Evolutionary conservation across 805 yeast species (phyloP), one percentile per base, ranked within the genome.

Genomic region (Pichia heedii): DNA sequence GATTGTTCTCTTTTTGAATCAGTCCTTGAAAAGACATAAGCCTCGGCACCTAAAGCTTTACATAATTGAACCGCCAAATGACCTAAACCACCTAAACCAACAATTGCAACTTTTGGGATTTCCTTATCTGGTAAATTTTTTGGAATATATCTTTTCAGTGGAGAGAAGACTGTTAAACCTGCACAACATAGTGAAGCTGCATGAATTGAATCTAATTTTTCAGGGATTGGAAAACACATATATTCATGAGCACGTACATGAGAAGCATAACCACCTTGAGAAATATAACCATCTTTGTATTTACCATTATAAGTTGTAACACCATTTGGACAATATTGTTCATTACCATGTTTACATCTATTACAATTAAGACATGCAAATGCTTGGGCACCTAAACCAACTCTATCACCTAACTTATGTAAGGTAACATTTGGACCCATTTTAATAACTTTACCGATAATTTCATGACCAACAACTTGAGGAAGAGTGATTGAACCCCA

Each of bases 161-260:
- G 77, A 11, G 76, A 70, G 56, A 60, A 73, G 12, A 68, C 73
- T 5, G 77, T 73, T 46, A 71, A 58, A 41, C 77, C 77, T 29
- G 73, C 77, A 57, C 77, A 71, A 61, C 73, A 63, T 60, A 72
- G 56, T 7, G 77, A 74, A 8, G 74, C 76, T 33, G 71, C 76
- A 37, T 56, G 65, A 16, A 56, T 54, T 6, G 71, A 60, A 40
- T 60, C 60, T 53, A 72, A 58, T 27, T 48, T 63, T 16, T 69
- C 71, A 13, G 76, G 77, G 42, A 72, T 67, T 13, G 70, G 66
- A 60, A 70, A 71, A 24, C 65, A 63, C 54, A 66, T 64, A 42
- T 67, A 66, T 56, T 71, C 72, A 51, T 71, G 66, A 32, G 69
- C 72, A 52, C 70, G 65, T 36, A 67, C 61, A 54, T 71, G 74